Conservation (phyloP, 495 filamentous ascomycete genomes). For the Aspergillus ostianus region DNA sequence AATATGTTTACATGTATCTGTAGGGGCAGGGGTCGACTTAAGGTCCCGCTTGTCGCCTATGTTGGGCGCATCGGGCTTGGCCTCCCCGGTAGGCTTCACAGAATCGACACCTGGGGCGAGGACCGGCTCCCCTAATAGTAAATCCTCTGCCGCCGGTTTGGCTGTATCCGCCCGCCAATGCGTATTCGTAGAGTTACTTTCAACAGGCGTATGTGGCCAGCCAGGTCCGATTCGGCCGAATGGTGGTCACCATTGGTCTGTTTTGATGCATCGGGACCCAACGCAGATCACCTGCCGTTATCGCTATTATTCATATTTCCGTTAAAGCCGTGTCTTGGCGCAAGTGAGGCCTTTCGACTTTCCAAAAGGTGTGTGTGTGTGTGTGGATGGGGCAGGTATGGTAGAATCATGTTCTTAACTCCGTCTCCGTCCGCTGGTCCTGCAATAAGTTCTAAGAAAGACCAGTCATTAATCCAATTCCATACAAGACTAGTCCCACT, state of each 20-base stretch:
- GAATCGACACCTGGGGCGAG: slow-evolving; percentile 5
- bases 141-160: slow-evolving; percentile 16
- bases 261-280: slow-evolving; percentile 8
- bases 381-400: no score
- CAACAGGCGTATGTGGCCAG: slow-evolving; percentile 7
- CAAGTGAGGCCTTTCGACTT: no score
- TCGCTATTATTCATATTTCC: no score
- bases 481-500: no score
- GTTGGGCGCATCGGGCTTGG: slow-evolving; percentile 15
- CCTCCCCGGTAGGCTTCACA: slow-evolving; percentile 5
- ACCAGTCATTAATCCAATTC: no score
- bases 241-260: slow-evolving; percentile 12
- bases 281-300: no score
- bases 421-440: no score
- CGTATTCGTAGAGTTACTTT: slow-evolving; percentile 7
- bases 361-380: no score
- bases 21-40: slow-evolving; percentile 18
- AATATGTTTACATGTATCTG: slow-evolving; percentile 14
- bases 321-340: no score
- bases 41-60: slow-evolving; percentile 35
- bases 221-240: slow-evolving; percentile 5
- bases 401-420: no score
- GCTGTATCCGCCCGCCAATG: slow-evolving; percentile 10
- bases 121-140: slow-evolving; percentile 9
- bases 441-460: no score